Evolutionary conservation across 306 rosid species (phyloP).

Genomic region (Cicer chorassanicum): DNA sequence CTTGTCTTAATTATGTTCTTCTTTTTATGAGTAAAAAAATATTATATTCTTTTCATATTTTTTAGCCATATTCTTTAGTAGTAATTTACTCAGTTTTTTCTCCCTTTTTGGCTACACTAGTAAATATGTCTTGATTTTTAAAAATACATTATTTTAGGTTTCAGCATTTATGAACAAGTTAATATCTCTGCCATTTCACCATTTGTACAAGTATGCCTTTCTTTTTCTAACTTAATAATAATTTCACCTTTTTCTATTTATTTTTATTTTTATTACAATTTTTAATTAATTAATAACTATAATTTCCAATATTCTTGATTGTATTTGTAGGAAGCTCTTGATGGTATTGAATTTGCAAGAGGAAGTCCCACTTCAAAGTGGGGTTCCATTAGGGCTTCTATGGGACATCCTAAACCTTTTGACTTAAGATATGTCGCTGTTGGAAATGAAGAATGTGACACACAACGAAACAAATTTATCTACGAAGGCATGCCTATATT

Average conservation of each 20-base stretch:
- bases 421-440: constrained; percentile 72
- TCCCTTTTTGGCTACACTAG: neutral
- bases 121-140: neutral
- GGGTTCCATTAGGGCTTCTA: constrained; percentile 73
- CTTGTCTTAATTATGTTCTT: neutral
- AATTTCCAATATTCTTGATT: neutral
- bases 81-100: neutral
- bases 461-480: no score
- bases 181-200: constrained; percentile 57
- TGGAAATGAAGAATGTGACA: constrained; percentile 70
- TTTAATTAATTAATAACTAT: no score
- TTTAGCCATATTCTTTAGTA: no score
- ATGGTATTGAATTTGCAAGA: constrained; percentile 83
- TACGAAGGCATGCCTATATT: no score
- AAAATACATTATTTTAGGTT: constrained; percentile 48
- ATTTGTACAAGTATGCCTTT: constrained; percentile 64
- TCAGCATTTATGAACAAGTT: constrained; percentile 67
- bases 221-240: neutral
- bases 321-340: constrained; percentile 69
- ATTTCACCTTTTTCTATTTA: neutral
- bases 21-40: no score
- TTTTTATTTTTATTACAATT: no score
- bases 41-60: neutral
- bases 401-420: constrained; percentile 87
- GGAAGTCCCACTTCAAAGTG: constrained; percentile 68